Evolutionary conservation across 352 stramenopile species (phyloP), one percentile per base, ranked within the genome.

Genomic region (Elongisporangium prolatum): DNA sequence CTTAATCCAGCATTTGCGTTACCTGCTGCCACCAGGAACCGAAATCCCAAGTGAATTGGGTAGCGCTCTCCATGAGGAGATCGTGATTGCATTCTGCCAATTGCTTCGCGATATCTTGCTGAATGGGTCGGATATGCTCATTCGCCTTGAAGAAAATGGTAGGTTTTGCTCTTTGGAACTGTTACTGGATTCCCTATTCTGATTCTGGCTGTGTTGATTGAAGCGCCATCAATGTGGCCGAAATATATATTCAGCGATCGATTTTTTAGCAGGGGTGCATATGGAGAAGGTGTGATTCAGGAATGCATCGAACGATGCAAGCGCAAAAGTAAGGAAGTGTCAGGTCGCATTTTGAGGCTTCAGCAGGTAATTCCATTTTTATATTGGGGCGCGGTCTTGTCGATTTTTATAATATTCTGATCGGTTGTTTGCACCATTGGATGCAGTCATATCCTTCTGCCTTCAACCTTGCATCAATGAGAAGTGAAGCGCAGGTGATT

Each of bases 101-200:
- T 67, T 93, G 59, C 63, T 95, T 53, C 84, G 86, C 7, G 77
- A 88, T 57, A 62, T 91, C 9, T 50, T 95, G 37, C 63, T 90
- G 21, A 86, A 86, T 52, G 74, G 72, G 21, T 72, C 75, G 34
- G 84, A 95, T 40, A 70, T 89, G 10, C 71, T 95, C 3, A 83
- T 95, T 52, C 83, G 82, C 34, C 69, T 95, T 14, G 77, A 90
- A 38, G 84, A 95, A n/a, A 84, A 87, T 56, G 78, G 85, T 95
- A 72, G 48, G 76, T 59, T 38, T 17, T 24, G 49, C 57, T 44
- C 18, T 51, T n/a, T 60, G 38, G 11, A 37, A n/a, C 22, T 9
- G 24, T 13, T 21, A 14, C 44, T 16, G 22, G 5, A 22, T 50
- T 48, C 21, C 34, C 38, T 73, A 51, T 69, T 40, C 13, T 6